Evolutionary conservation across 1,139 yeast genomes (phyloP).

Genomic region (Suhomyces chickasaworum): DNA sequence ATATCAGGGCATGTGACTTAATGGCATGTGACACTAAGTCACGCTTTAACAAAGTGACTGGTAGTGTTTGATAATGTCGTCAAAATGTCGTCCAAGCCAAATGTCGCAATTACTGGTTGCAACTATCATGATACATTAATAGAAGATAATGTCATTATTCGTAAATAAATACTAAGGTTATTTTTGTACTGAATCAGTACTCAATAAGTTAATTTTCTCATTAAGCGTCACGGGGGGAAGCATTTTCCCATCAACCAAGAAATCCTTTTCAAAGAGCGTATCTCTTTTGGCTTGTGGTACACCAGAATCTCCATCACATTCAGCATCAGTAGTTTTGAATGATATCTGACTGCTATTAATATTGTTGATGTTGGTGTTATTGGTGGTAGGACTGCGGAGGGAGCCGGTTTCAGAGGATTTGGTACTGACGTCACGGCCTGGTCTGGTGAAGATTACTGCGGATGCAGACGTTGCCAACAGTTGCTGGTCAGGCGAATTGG

Average conservation of each 20-base stretch:
- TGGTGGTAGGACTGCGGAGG: neutral
- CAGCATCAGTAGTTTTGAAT: slow-evolving; percentile 36
- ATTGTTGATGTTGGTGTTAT: slow-evolving; percentile 3
- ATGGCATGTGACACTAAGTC: slow-evolving; percentile 4
- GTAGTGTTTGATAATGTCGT: too few species aligned
- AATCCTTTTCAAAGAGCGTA: slow-evolving; percentile 14
- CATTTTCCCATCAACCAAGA: slow-evolving; percentile 11
- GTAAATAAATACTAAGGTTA: slow-evolving; percentile 5
- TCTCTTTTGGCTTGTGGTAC: slow-evolving; percentile 13
- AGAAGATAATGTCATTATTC: slow-evolving; percentile 7
- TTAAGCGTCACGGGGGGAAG: slow-evolving; percentile 32
- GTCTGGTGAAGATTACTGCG: neutral
- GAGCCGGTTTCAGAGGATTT: neutral
- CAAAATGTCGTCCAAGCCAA: too few species aligned
- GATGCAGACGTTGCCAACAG: neutral
- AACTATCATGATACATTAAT: too few species aligned
- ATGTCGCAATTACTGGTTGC: too few species aligned
- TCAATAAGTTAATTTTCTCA: slow-evolving; percentile 34
- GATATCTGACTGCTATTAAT: slow-evolving; percentile 27
- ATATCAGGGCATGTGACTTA: neutral
- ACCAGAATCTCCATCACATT: slow-evolving; percentile 28
- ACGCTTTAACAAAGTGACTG: too few species aligned
- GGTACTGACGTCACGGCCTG: neutral
- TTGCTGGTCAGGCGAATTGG: neutral
- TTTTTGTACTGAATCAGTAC: slow-evolving; percentile 10